Evolutionary conservation across 768 basidiomycete genomes (phyloP), one percentile per base, ranked within the genome.

Genomic region (Boletus tomentosulus): DNA sequence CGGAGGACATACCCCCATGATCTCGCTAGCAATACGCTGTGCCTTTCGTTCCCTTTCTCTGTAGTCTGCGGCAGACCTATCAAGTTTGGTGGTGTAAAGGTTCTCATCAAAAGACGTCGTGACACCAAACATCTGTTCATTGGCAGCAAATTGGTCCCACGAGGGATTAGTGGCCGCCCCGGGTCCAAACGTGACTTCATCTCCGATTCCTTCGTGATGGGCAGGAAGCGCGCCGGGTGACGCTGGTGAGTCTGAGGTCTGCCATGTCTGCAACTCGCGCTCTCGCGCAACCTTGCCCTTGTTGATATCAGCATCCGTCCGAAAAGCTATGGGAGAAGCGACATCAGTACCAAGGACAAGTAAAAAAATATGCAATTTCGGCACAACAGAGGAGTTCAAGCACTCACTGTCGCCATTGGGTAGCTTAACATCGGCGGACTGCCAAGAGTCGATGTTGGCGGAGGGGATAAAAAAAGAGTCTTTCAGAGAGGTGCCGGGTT

Each of bases 71-170:
- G 83, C 87, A 50, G 73, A 81, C 58, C 90, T 83, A 66, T 98
- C 92, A 43, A 99, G 78, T 73, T 85, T 92, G 16, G 96, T 98
- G 11, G 97, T 98, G 70, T 99, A 99, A 33, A 85, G 66, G 53
- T 96, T 90, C 74, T 99, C 97, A 64, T 96, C 87, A 71, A 92
- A 99, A 61, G 82, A 83, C 9, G 93, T 92, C 63, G 78, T 92
- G 57, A 96, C 85, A 24, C 97, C 97, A 66, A 97, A 98, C 51
- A 92, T 77, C 62, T 88, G 79, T 72, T 98, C 96, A 71, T 98
- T 99, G 39, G 77, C 91, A 19, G 85, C 86, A 62, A 96, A 99
- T 70, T 97, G 93, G 70, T 99, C 94, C 92, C 95, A 94, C 2
- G 76, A 64, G 28, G 71, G 66, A 54, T 72, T 74, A 42, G 62